Evolutionary conservation across 192 early-diverging fungal genomes (phyloP).

Genomic region (Neocallimastix lanati): DNA sequence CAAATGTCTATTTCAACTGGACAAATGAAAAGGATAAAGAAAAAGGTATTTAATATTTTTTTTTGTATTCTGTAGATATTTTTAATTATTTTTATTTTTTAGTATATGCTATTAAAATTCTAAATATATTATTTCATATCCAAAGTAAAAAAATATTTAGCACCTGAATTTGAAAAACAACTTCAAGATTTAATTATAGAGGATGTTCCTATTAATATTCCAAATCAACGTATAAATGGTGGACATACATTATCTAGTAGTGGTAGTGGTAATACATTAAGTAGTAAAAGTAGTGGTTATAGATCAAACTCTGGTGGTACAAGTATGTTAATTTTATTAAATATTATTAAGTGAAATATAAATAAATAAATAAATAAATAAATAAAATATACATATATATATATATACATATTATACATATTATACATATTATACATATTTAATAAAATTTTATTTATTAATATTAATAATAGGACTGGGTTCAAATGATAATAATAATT

Average conservation of each 20-base stretch:
- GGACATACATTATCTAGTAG: neutral
- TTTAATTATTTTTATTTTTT: no score
- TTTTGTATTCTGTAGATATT: no score
- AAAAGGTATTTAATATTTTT: neutral
- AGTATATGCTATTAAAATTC: no score
- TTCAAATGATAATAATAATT: neutral
- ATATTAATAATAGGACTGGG: neutral
- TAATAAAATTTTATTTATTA: no score
- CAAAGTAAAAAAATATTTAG: neutral
- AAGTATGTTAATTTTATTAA: no score
- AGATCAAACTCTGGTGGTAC: neutral
- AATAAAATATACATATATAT: no score
- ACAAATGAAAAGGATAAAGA: neutral
- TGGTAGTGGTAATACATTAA: neutral
- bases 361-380: no score
- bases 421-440: no score
- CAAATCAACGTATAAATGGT: neutral
- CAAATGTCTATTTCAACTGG: neutral
- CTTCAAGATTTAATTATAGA: neutral
- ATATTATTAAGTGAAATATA: no score
- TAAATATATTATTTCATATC: no score
- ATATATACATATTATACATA: no score
- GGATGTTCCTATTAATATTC: neutral
- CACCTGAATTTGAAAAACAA: neutral
- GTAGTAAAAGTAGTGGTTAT: neutral